Base-by-base conservation (phyloP, 306 rosid genomes). In the Hippophae rhamnoides region DNA sequence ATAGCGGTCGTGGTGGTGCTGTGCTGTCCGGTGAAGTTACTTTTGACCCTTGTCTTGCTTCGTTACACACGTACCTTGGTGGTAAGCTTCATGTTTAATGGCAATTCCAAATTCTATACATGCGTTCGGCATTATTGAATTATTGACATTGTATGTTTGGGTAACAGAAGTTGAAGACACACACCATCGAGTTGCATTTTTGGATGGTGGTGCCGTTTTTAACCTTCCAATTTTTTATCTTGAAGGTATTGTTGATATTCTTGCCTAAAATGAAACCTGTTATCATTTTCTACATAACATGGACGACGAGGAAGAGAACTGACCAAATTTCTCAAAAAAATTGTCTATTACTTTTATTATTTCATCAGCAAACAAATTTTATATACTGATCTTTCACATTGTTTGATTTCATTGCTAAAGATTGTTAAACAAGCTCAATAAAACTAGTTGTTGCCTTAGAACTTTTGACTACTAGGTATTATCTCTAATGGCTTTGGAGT, bases 131-230 rank as follows among this genome's bases (percentile, higher is more conserved):
- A 38, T 10, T 25, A 23, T 74, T 9, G 5, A 7, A 64, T 56
- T 25, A 11, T 8, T 44, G 49, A 44, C 8, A 56, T 52, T 60
- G 51, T 58, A 40, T 31, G 73, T 76, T 38, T 58, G 45, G 62
- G 69, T 52, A n/a, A 64, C 72, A 92, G 99, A 88, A 67, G 96
- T 92, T 56, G 96, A 92, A 76, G 99, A 92, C 70, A 83, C 99
- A 7, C 95, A 82, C 67, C 82, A 75, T 67, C 78, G 90, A 63
- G 75, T 82, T 59, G 75, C 93, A 40, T 84, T 92, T 74, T 70
- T 92, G 78, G 99, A 92, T 42, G 86, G 84, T 1, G 96, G 90
- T 25, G 85, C 93, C 49, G 18, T 79, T 47, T 52, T 85, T 63
- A 83, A 63, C 72, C 72, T 92, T 64, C 95, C 96, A 9, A 76